Evolutionary conservation across 768 basidiomycete genomes (phyloP), one percentile per base, ranked within the genome.

Genomic region (Lactifluus volemus): DNA sequence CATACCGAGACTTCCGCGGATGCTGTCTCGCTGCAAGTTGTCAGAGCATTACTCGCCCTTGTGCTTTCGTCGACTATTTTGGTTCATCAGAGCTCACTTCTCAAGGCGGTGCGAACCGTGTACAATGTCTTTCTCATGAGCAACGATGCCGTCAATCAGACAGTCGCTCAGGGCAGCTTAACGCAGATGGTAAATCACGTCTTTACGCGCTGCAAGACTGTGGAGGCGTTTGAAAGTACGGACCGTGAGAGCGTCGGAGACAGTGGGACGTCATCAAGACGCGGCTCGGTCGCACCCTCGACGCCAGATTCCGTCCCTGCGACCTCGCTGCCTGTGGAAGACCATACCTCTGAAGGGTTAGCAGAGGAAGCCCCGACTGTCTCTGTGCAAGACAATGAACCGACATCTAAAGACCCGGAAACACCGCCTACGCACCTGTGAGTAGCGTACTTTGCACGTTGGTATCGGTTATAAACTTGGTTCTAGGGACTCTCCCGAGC

Each of bases 151-250:
- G 89, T 94, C 53, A 98, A 96, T 67, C 97, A 98, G 74, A 95
- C 91, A 78, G 96, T 99, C 41, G 97, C 97, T 17, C 97, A 99
- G 73, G 97, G 96, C 19, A 93, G 95, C 17, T 81, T 99, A 17
- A 94, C 93, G 0, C 97, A 99, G 72, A 98, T 99, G 86, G 94
- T 98, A 3, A 89, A 97, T 68, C 95, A 98, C 68, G 85, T 98
- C 59, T 98, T 99, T 71, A 81, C 88, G 14, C 83, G 97, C 21
- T 92, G 91, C 68, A 79, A 79, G 70, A 68, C 78, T 7, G 53
- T 25, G 25, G n/a, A 10, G 32, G 72, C 70, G 52, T 62, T 34
- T 2, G 45, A 48, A 4, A 34, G 58, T 63, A 30, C 45, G 17
- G 60, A 41, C 42, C 58, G 50, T 12, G 57, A 55, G 41, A 41